Base-by-base conservation (phyloP, 352 stramenopile species). In the Phytophthora ohioensis region DNA sequence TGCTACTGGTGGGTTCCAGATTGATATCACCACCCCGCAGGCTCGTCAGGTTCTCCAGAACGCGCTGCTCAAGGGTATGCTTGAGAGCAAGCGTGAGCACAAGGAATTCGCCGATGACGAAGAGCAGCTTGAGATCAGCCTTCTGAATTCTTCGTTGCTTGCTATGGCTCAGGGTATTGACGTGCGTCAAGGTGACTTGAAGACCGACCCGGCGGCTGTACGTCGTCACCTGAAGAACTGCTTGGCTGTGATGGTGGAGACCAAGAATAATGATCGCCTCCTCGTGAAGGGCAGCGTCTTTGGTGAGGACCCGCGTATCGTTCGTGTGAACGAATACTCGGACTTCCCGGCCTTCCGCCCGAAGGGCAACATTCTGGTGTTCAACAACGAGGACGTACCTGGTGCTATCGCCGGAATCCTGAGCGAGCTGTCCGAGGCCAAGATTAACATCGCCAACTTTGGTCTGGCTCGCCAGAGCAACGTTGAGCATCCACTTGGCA, bases 381-480 rank as follows among this genome's bases (percentile, higher is more conserved):
- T 95, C 70, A 91, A 91, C 75, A 95, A 95, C 73, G 71, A 94
- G 53, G 88, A 95, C 71, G 81, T 82, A 31, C 88, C 88, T 6
- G 88, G 88, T 57, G 88, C 87, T 17, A 94, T 95, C 69, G 85
- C 84, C 4, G 81, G 81, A 11, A 89, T 95, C 27, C 72, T 95
- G 15, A 81, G 85, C 45, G 82, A 92, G 54, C 75, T 95, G 36
- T 74, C 80, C 39, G 64, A 83, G 39, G 79, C 85, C 39, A 76
- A 92, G 58, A 91, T 95, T 81, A 95, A 95, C 71, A 93, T 95
- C 56, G 88, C 88, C 51, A 91, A 91, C 78, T 90, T 95, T 47
- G 88, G 88, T 13, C 78, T 95, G n/a, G 85, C 85, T 35, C 84
- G 88, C 45, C 86, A 93, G 47, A 76, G 57, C 10, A 87, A 85